Evolutionary conservation across 345 rosid species (phyloP).

Genomic region (Eutrema heterophyllum): DNA sequence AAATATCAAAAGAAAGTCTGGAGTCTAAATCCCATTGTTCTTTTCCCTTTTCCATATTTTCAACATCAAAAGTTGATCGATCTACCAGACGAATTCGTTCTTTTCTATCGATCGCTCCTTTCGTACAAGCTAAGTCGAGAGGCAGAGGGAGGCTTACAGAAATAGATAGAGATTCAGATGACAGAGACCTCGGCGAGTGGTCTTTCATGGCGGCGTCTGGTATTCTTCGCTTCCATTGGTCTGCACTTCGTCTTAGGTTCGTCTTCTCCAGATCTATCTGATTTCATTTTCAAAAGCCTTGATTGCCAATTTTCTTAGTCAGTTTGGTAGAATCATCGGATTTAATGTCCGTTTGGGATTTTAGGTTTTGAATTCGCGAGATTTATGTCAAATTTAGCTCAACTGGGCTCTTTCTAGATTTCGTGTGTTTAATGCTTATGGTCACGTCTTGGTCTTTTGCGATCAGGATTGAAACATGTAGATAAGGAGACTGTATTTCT

Average conservation of each 20-base stretch:
- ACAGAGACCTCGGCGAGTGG: conserved; percentile 27
- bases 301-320: background rate
- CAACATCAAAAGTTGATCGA: conserved; percentile 1
- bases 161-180: conserved; percentile 29
- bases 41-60: background rate
- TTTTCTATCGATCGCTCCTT: conserved; percentile 2
- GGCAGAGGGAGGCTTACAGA: background rate
- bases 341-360: background rate
- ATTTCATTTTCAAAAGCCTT: background rate
- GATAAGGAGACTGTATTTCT: background rate
- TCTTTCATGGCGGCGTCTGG: conserved; percentile 29
- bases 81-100: background rate
- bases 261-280: conserved; percentile 33
- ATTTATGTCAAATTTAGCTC: conserved; percentile 11
- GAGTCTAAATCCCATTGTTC: background rate
- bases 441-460: background rate
- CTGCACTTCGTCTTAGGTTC: conserved; percentile 56
- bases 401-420: background rate
- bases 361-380: background rate
- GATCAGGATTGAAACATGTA: conserved; percentile 10
- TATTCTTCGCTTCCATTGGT: conserved; percentile 41
- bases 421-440: background rate
- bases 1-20: background rate
- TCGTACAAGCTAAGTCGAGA: background rate
- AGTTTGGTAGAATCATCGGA: conserved; percentile 1